Base-by-base conservation (phyloP, 768 basidiomycete genomes). In the Exidia glandulosa region DNA sequence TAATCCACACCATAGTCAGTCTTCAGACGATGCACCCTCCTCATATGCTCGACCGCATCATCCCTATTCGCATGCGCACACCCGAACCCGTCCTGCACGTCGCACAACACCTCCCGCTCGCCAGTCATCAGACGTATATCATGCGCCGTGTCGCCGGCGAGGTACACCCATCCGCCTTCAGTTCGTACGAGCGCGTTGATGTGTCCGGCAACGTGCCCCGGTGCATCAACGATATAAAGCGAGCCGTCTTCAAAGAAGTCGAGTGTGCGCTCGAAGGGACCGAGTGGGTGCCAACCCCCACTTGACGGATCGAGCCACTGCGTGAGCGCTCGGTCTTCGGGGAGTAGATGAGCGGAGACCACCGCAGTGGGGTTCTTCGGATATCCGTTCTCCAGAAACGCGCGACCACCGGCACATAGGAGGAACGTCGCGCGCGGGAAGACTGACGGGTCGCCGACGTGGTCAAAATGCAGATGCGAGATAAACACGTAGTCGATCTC, bases 201-300 rank as follows among this genome's bases (percentile, higher is more conserved):
- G 59, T 85, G 83, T 0, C 84, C 84, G 1, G 71, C 68, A 32
- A 82, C 66, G 66, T 85, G 83, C 0, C 84, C 83, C 1, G 81
- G 75, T 2, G 82, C 76, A 63, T 85, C 79, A 59, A 85, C 66
- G 61, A 85, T 73, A 64, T 81, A 84, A 37, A 83, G 66, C 63
- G 79, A 81, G 10, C 83, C 83, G 62, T 86, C 83, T 25, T 75
- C 76, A 63, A 78, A 82, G 64, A 75, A 77, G 70, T 85, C 81
- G 25, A 77, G 64, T 3, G 79, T 78, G 50, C 62, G 66, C 32
- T 79, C 77, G 66, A 81, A 82, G 2, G 79, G 79, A 0, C 79
- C 81, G 41, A 83, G 66, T 31, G 77, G 69, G 31, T 66, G 66
- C 47, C 61, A 41, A 69, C 76, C 72, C 41, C 9, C 2, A 19